These are phyloP conservation scores for Umbellularia californica DNA, from an alignment of 164 flowering plant species.

Conservation along the genomic window DNA sequence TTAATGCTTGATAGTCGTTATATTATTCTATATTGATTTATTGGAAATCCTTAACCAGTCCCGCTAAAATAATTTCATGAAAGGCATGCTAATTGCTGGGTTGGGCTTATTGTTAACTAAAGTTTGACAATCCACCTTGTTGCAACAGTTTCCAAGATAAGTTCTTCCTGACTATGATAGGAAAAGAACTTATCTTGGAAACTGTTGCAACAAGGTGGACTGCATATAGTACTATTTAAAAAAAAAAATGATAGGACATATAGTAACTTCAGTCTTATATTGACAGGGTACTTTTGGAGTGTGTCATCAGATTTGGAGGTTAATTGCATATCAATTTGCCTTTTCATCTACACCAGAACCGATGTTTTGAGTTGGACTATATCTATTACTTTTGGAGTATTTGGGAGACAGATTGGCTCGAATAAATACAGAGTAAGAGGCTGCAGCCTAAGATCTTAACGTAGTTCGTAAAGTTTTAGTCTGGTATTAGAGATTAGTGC, in stretches of 20 bases:
- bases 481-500: no score
- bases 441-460: neutral
- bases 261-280: neutral
- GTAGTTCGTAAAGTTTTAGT: no score
- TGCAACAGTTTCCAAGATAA: neutral
- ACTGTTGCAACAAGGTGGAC: neutral
- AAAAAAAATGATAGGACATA: neutral
- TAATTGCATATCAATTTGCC: slow-evolving; percentile 58
- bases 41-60: neutral
- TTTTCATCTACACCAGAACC: slow-evolving; percentile 88
- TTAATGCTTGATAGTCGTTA: no score
- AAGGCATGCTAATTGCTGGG: neutral
- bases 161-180: neutral
- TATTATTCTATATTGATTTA: neutral
- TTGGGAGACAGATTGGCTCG: slow-evolving; percentile 96
- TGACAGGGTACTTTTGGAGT: slow-evolving; percentile 68
- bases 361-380: slow-evolving; percentile 61
- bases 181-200: neutral
- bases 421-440: slow-evolving; percentile 80
- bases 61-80: neutral
- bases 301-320: slow-evolving; percentile 55
- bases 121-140: neutral
- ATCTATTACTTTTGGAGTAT: slow-evolving; percentile 89
- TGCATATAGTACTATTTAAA: no score
- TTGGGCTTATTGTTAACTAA: neutral